A percentile compares a stretch with the other conserved stretches of the same genome.
Conservation (phyloP, 2,329 filamentous ascomycete species). For the Epichloe typhina region DNA sequence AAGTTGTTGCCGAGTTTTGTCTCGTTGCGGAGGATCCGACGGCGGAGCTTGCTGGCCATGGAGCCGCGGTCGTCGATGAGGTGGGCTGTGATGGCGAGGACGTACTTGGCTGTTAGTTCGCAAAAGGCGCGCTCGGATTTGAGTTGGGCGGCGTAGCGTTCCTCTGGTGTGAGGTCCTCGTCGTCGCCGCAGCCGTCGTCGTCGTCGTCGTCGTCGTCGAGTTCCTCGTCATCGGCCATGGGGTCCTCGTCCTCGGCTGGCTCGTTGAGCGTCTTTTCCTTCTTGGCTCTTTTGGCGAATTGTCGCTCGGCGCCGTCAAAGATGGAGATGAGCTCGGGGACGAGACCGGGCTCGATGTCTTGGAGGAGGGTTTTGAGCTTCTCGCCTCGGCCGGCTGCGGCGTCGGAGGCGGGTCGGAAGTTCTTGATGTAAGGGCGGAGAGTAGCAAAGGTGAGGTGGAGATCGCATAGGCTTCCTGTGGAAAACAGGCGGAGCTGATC, state of each 20-base stretch:
- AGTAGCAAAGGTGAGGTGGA: constrained; percentile 67
- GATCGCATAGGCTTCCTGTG: constrained; percentile 65
- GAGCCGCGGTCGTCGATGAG: constrained; percentile 55
- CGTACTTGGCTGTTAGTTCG: constrained; percentile 71
- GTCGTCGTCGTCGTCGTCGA: constrained; percentile 38
- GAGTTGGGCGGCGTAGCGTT: constrained; percentile 52
- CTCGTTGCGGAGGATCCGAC: constrained; percentile 66
- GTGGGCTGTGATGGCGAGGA: constrained; percentile 63
- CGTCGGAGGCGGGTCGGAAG: constrained; percentile 14
- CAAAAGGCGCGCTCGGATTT: constrained; percentile 77
- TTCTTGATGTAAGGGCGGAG: constrained; percentile 44
- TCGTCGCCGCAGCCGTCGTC: constrained; percentile 39
- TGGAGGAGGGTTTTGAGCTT: constrained; percentile 41
- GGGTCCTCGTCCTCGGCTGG: constrained; percentile 63
- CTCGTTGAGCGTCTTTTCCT: constrained; percentile 42
- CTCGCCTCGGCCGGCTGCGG: constrained; percentile 13
- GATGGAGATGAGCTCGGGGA: constrained; percentile 60
- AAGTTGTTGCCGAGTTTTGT: constrained; percentile 71
- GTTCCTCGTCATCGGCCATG: constrained; percentile 46
- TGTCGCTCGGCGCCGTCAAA: constrained; percentile 65
- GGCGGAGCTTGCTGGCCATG: constrained; percentile 49
- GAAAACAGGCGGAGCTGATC: constrained; percentile 69
- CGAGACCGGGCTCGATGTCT: constrained; percentile 49
- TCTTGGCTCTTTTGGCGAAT: constrained; percentile 57
- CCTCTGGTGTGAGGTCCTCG: constrained; percentile 38